These are phyloP conservation scores for Dichomitus squalens DNA, from an alignment of 1,284 basidiomycete species.

Conservation along the genomic window DNA sequence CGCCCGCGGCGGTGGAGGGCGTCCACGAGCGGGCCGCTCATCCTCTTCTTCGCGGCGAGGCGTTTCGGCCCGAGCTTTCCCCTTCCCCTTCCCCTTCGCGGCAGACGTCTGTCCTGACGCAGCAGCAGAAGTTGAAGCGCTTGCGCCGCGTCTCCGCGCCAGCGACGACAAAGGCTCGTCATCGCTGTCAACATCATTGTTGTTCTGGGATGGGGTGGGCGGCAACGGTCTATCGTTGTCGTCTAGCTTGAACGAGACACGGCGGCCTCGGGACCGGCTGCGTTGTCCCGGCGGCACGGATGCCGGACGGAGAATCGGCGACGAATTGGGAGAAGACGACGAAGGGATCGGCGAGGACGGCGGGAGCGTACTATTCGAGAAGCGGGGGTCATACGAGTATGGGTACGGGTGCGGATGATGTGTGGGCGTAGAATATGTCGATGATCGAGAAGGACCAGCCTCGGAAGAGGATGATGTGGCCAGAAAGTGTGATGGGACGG, in stretches of 20 bases:
- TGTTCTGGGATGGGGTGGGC: conserved; percentile 8
- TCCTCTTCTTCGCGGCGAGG: conserved; percentile 12
- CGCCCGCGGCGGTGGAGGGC: conserved; percentile 22
- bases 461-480: conserved; percentile 18
- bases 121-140: background rate
- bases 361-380: conserved; percentile 47
- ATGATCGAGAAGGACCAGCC: conserved; percentile 23
- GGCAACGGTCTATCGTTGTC: conserved; percentile 23
- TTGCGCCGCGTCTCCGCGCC: background rate
- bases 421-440: conserved; percentile 39
- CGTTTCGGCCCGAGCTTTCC: conserved; percentile 19
- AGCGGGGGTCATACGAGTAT: conserved; percentile 41
- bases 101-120: background rate
- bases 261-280: conserved; percentile 32
- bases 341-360: conserved; percentile 44
- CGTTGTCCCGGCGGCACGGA: conserved; percentile 21
- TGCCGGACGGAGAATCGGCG: conserved; percentile 18
- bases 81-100: conserved; percentile 16
- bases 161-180: background rate
- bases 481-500: conserved; percentile 3
- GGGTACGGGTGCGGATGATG: conserved; percentile 42
- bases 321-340: conserved; percentile 30
- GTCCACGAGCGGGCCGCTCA: conserved; percentile 5
- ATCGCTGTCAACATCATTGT: conserved; percentile 2
- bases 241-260: conserved; percentile 37